A percentile compares a stretch with the other conserved stretches of the same genome.
These are phyloP conservation scores for Pichia scutulata DNA, from an alignment of 805 yeast genomes.

Conservation along the genomic window DNA sequence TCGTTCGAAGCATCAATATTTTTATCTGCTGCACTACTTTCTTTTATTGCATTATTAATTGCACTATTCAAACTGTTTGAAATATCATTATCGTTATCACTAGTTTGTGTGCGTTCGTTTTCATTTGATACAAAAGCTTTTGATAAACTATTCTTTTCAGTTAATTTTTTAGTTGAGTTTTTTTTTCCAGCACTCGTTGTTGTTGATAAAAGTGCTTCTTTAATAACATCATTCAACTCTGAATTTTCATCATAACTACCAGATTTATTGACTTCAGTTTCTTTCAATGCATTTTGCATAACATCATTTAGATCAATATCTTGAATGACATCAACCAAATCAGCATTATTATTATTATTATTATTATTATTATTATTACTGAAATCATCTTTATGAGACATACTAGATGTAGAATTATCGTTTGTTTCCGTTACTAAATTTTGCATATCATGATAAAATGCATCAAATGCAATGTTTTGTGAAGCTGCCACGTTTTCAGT, in stretches of 20 bases:
- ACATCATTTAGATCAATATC: constrained; percentile 14
- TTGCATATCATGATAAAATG: constrained; percentile 9
- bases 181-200: background rate
- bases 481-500: background rate
- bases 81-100: background rate
- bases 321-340: constrained; percentile 9
- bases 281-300: constrained; percentile 15
- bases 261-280: constrained; percentile 17
- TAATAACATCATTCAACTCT: constrained; percentile 3
- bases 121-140: background rate
- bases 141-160: background rate
- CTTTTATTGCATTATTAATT: constrained; percentile 20
- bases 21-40: constrained; percentile 1
- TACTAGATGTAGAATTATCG: background rate
- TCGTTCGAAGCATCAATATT: background rate
- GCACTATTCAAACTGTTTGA: constrained; percentile 18
- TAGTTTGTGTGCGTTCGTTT: background rate
- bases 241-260: constrained; percentile 9
- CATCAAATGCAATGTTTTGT: background rate
- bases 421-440: background rate
- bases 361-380: background rate
- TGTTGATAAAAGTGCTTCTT: constrained; percentile 7
- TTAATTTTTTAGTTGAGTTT: background rate
- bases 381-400: background rate
- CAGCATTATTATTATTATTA: background rate